Percentiles rank a stretch among this genome's conserved stretches.
phyloP scores from a whole-genome alignment of 805 yeast species.

The Cyberlindnera maclurae region DNA sequence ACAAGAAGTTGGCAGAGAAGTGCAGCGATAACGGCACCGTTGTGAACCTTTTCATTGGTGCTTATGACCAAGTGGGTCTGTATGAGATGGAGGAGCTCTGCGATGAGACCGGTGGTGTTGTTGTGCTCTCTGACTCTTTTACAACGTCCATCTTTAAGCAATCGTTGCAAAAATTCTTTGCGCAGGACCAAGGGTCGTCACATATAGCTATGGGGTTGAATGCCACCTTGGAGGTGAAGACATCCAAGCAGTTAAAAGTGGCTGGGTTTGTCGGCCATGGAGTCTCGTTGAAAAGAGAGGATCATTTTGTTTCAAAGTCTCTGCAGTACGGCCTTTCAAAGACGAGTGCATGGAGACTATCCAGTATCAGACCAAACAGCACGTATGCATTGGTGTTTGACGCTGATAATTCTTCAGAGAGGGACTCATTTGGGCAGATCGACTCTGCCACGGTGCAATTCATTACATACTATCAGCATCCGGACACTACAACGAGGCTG shows the following conservation, averaged over 20 bases:
- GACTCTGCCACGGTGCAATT: constrained; percentile 39
- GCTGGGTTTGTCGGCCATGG: constrained; percentile 62
- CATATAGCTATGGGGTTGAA: constrained; percentile 47
- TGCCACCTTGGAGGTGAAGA: constrained; percentile 51
- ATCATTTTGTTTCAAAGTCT: constrained; percentile 13
- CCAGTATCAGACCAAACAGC: constrained; percentile 48
- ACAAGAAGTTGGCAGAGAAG: constrained; percentile 39
- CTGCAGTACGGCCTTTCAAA: constrained; percentile 38
- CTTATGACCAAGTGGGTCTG: constrained; percentile 64
- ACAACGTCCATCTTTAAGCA: constrained; percentile 93
- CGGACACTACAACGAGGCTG: constrained; percentile 48
- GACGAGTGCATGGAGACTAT: constrained; percentile 54
- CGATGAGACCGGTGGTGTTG: constrained; percentile 54
- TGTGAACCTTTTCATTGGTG: constrained; percentile 53
- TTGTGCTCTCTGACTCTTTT: constrained; percentile 60
- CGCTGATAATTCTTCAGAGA: constrained; percentile 23
- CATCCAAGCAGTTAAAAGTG: constrained; percentile 42
- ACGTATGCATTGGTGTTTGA: constrained; percentile 56
- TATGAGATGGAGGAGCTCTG: constrained; percentile 57
- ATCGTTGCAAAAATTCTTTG: constrained; percentile 68
- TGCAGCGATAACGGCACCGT: constrained; percentile 46
- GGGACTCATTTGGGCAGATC: constrained; percentile 5
- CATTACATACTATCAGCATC: constrained; percentile 55
- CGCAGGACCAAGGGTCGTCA: constrained; percentile 28
- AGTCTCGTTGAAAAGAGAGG: constrained; percentile 33